phyloP scores from a whole-genome alignment of 805 yeast genomes.

The Hanseniaspora guilliermondii region DNA sequence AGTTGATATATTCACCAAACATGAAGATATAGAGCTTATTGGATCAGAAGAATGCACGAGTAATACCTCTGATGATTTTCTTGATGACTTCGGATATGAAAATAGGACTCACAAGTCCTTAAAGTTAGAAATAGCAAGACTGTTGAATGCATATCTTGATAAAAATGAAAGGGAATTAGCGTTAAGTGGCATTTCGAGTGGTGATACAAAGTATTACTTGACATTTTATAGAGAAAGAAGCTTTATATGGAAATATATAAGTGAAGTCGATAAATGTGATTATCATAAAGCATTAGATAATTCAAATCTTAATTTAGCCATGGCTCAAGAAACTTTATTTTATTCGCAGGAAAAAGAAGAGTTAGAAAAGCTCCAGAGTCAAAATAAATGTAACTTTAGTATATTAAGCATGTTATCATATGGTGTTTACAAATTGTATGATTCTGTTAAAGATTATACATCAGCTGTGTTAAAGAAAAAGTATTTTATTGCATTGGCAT shows the following conservation, averaged over 20 bases:
- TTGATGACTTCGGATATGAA: not conserved
- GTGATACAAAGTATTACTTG: not conserved
- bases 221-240: not conserved
- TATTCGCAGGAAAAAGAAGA: not conserved
- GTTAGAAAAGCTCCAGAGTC: not conserved
- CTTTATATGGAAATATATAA: not conserved
- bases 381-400: not conserved
- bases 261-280: not conserved
- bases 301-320: not conserved
- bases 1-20: not conserved
- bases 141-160: not conserved
- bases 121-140: not conserved
- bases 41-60: not conserved
- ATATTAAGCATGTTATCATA: not conserved
- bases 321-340: not conserved
- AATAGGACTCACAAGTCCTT: not conserved
- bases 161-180: not conserved
- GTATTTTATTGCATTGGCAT: not conserved
- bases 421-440: conserved; percentile 1
- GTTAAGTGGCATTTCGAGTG: not conserved
- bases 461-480: not conserved
- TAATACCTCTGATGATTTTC: not conserved
- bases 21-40: not conserved
- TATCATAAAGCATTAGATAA: not conserved
- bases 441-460: not conserved